A percentile compares a stretch with the other conserved stretches of the same genome.
Evolutionary conservation across 306 rosid species (phyloP).

Genomic region (Arachis hypogaea): DNA sequence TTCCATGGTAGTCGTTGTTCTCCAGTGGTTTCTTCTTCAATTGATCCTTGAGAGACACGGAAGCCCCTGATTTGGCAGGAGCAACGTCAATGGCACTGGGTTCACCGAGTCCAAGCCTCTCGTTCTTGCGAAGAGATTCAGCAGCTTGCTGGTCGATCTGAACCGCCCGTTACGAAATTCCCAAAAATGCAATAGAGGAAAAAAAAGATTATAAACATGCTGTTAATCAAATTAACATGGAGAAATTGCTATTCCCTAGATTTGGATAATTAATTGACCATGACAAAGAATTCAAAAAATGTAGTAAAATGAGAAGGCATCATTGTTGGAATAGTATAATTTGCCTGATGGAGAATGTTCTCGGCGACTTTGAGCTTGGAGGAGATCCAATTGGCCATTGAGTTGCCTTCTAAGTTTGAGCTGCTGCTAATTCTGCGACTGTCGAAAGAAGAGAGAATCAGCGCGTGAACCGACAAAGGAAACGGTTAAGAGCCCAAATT

Average conservation of each 20-base stretch:
- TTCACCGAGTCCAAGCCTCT: constrained; percentile 56
- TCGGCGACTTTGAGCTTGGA: constrained; percentile 97
- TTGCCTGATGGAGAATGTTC: constrained; percentile 90
- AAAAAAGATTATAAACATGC: neutral
- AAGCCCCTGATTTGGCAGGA: constrained; percentile 50
- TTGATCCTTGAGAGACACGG: constrained; percentile 78
- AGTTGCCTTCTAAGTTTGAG: neutral
- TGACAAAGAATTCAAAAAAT: neutral
- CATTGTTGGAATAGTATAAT: neutral
- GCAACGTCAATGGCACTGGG: constrained; percentile 45
- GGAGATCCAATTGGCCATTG: constrained; percentile 97
- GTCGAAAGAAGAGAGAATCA: neutral
- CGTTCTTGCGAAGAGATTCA: constrained; percentile 83
- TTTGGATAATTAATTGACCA: neutral
- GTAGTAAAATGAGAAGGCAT: constrained; percentile 4
- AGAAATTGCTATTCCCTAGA: neutral
- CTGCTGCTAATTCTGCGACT: neutral
- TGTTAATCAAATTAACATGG: constrained; percentile 1
- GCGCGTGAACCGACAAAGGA: constrained; percentile 4
- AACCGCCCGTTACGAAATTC: constrained; percentile 42
- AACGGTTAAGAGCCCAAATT: neutral
- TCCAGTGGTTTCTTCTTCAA: constrained; percentile 71
- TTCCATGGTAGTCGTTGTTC: constrained; percentile 57
- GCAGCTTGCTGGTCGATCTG: constrained; percentile 99
- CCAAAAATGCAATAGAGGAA: neutral